Evolutionary conservation across 352 stramenopile genomes (phyloP), one percentile per base, ranked within the genome.

Genomic region (Globisporangium parvum): DNA sequence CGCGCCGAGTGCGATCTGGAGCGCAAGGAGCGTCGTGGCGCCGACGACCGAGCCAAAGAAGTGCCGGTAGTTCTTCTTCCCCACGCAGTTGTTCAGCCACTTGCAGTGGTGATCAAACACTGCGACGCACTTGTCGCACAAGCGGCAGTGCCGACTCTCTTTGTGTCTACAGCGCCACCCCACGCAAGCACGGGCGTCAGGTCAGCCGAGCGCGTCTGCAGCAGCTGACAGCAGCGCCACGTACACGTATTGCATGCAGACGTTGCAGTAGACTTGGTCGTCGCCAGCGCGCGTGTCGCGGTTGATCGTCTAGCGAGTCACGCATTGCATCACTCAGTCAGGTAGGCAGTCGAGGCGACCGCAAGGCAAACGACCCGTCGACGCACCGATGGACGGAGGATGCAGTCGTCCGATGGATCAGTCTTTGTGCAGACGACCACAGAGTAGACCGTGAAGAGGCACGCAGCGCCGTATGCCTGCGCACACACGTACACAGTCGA

Each of bases 61-160:
- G 48, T 73, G 91, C 56, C 52, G 59, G 55, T 93, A 94, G 67
- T 94, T 94, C 57, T 94, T 91, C 54, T 75, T 77, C 47, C 94
- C 93, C 12, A 98, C 82, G 65, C 95, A 98, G 53, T 97, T 98
- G 69, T 98, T 98, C 26, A 98, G 85, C 94, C 90, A 97, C 60
- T 97, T 97, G 77, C 95, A 98, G 75, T 98, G 95, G 75, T 98
- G 95, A 68, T 98, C 95, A 69, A 98, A 98, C 33, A 91, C 77
- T 45, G 84, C 78, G 18, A 98, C 93, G 65, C 95, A 98, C 60
- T 98, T 98, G 59, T 98, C 90, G 58, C 95, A 98, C 47, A 98
- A 88, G 20, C 95, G 93, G 67, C 95, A 98, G 61, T 98, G 95
- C 57, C 82, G 77, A 53, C 79, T 92, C 53, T 91, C 69, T 55